These are phyloP conservation scores for Aethionema arabicum DNA, from an alignment of 345 rosid species.

Conservation along the genomic window DNA sequence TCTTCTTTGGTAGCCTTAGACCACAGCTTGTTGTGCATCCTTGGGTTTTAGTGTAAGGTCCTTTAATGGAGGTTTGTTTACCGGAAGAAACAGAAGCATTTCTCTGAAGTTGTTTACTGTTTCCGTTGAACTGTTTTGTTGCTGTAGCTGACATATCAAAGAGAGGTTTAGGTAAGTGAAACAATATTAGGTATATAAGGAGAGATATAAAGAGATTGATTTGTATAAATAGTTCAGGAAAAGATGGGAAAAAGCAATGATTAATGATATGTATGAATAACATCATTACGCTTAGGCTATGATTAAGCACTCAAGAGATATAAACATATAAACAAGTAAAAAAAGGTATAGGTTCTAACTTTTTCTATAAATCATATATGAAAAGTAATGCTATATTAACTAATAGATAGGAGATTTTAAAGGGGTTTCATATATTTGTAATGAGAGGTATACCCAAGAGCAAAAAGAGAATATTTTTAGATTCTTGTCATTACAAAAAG, in stretches of 20 bases:
- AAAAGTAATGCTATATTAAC: conserved; percentile 14
- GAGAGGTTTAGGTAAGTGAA: conserved; percentile 20
- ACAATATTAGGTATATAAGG: conserved; percentile 2
- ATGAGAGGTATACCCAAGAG: conserved; percentile 32
- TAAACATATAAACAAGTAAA: conserved; percentile 31
- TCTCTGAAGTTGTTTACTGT: conserved; percentile 17
- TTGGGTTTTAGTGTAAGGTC: conserved; percentile 27
- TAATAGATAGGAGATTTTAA: background rate
- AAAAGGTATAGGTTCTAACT: conserved; percentile 18
- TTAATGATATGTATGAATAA: conserved; percentile 28
- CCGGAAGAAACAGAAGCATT: conserved; percentile 12
- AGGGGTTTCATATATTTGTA: conserved; percentile 25
- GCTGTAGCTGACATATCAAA: conserved; percentile 43
- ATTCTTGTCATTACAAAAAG: too few species aligned
- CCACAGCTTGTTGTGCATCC: conserved; percentile 45
- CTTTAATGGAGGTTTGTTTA: conserved; percentile 20
- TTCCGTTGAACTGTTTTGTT: conserved; percentile 24
- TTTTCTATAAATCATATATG: conserved; percentile 22
- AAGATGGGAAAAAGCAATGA: conserved; percentile 27
- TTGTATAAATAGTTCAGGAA: conserved; percentile 22
- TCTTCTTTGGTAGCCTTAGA: conserved; percentile 44
- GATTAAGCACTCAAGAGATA: conserved; percentile 39
- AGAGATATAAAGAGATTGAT: conserved; percentile 29
- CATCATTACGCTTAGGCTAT: conserved; percentile 38
- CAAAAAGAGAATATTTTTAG: conserved; percentile 17